phyloP scores from a whole-genome alignment of 148 eudicot genomes.

The Rhododendron ovatum region DNA sequence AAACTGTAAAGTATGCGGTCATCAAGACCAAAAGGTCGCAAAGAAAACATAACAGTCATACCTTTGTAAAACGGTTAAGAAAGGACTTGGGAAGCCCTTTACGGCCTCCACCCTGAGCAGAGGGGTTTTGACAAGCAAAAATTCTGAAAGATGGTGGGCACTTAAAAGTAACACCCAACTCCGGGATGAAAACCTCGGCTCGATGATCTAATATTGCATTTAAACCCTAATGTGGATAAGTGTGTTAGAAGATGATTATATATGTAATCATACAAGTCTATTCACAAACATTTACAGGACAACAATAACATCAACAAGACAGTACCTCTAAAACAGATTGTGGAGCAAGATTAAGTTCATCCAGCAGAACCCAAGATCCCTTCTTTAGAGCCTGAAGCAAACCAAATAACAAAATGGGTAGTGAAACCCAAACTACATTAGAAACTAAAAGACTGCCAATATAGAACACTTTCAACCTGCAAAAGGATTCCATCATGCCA shows the following conservation, averaged over 20 bases:
- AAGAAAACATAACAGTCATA: conserved; percentile 14
- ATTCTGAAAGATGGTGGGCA: conserved; percentile 88
- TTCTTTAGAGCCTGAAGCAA: conserved; percentile 68
- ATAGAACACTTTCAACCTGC: conserved; percentile 48
- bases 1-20: neutral
- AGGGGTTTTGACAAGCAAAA: conserved; percentile 97
- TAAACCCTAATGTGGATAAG: conserved; percentile 51
- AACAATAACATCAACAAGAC: neutral
- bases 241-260: neutral
- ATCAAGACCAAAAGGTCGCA: neutral
- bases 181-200: conserved; percentile 97
- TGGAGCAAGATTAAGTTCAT: conserved; percentile 96
- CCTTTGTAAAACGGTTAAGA: conserved; percentile 94
- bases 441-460: conserved; percentile 5
- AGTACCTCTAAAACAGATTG: conserved; percentile 95
- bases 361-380: conserved; percentile 95
- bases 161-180: conserved; percentile 76
- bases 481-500: conserved; percentile 98
- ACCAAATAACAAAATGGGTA: conserved; percentile 9
- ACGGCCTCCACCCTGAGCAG: conserved; percentile 93
- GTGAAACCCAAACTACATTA: neutral
- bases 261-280: neutral
- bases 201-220: conserved; percentile 96
- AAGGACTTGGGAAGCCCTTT: conserved; percentile 98
- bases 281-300: neutral